These are phyloP conservation scores for Euphrasia confusa DNA, from an alignment of 257 asterid species.

Conservation along the genomic window DNA sequence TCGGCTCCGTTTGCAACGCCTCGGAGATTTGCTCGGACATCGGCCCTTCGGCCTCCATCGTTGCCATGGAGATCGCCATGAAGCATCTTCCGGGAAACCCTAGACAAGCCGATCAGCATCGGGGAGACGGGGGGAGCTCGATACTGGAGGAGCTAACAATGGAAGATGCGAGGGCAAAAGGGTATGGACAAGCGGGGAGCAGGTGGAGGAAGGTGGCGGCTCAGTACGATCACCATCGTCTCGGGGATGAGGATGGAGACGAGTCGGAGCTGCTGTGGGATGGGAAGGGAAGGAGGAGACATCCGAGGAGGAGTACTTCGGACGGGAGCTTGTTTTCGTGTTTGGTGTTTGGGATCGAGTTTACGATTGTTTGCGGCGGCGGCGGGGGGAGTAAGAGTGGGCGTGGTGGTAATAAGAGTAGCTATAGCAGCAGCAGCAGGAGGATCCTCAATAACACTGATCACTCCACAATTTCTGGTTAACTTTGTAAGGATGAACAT, in stretches of 20 bases:
- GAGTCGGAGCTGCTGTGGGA: conserved; percentile 18
- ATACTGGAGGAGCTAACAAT: conserved; percentile 33
- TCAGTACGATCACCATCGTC: background rate
- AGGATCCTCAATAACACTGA: conserved; percentile 13
- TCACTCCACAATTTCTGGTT: background rate
- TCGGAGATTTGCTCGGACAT: conserved; percentile 66
- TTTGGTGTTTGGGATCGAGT: conserved; percentile 33
- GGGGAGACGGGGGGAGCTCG: conserved; percentile 28
- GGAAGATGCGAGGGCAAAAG: conserved; percentile 32
- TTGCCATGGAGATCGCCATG: conserved; percentile 59
- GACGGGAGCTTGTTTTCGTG: conserved; percentile 33
- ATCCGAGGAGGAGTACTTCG: conserved; percentile 14
- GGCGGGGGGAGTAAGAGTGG: conserved; percentile 25
- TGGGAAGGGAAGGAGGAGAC: background rate
- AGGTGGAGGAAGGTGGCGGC: conserved; percentile 14
- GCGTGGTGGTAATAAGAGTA: conserved; percentile 2
- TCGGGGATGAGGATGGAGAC: background rate
- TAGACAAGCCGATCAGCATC: background rate
- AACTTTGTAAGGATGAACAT: background rate
- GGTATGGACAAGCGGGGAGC: conserved; percentile 16
- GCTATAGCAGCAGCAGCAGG: conserved; percentile 19
- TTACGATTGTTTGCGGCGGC: conserved; percentile 36
- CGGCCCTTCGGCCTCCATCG: conserved; percentile 78
- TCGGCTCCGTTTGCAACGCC: conserved; percentile 37
- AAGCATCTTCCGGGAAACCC: conserved; percentile 24